Percentiles rank a stretch among this genome's conserved stretches.
These are phyloP conservation scores for Betula pendula DNA, from an alignment of 306 rosid genomes.

Conservation along the genomic window DNA sequence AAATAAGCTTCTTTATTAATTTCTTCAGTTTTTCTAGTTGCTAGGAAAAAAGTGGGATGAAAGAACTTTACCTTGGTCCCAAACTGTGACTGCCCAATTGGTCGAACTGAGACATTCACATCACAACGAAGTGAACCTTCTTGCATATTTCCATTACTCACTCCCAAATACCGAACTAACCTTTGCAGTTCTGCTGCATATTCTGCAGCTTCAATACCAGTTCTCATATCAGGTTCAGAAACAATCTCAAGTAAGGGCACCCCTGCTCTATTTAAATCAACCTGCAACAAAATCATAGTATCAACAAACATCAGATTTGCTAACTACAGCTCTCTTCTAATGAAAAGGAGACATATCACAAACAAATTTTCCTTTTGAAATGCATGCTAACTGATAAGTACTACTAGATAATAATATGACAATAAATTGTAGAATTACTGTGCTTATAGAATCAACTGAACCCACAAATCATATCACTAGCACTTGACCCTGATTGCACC, in stretches of 20 bases:
- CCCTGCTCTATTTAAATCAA: conserved; percentile 96
- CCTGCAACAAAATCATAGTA: conserved; percentile 49
- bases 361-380: not conserved
- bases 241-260: conserved; percentile 98
- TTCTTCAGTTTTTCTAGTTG: not conserved
- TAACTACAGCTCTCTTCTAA: not conserved
- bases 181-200: conserved; percentile 93
- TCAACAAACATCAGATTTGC: conserved; percentile 17
- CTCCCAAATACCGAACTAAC: conserved; percentile 87
- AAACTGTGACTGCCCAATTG: conserved; percentile 70
- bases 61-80: conserved; percentile 71
- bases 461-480: not conserved
- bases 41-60: not conserved
- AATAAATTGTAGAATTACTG: not conserved
- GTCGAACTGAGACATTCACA: conserved; percentile 88
- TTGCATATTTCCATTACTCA: conserved; percentile 97
- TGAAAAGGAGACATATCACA: not conserved
- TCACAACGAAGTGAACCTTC: conserved; percentile 98
- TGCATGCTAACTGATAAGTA: not conserved
- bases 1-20: not conserved
- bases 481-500: not conserved
- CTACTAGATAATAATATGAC: not conserved
- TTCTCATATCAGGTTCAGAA: conserved; percentile 98
- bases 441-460: not conserved
- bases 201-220: conserved; percentile 95